Conservation (phyloP, 352 stramenopile species). For the Pythium aphanidermatum region DNA sequence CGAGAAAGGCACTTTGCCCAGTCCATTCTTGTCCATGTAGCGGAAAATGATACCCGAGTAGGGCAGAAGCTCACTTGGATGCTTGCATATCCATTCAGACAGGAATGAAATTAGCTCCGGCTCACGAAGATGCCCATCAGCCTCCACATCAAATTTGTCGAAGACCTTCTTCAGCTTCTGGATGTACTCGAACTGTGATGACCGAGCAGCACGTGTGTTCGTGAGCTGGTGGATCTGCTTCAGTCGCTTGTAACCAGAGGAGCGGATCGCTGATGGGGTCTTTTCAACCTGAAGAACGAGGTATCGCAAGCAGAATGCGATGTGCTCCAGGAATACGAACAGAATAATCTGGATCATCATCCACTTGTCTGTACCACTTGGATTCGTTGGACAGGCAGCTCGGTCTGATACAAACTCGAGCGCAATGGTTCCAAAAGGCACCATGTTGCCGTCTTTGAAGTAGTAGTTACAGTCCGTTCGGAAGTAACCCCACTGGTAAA, state of each 20-base stretch:
- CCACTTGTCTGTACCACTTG: slow-evolving; percentile 37
- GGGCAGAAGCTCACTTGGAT: slow-evolving; percentile 67
- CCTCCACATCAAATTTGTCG: slow-evolving; percentile 69
- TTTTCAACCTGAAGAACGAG: slow-evolving; percentile 79
- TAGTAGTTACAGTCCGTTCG: slow-evolving; percentile 68
- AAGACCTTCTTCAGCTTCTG: slow-evolving; percentile 74
- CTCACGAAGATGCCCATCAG: slow-evolving; percentile 59
- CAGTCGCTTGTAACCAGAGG: slow-evolving; percentile 60
- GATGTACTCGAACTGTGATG: slow-evolving; percentile 80
- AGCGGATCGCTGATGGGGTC: slow-evolving; percentile 64
- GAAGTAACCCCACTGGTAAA: slow-evolving; percentile 85
- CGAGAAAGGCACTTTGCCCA: slow-evolving; percentile 74
- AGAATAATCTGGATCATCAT: slow-evolving; percentile 78
- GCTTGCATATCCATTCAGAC: slow-evolving; percentile 81
- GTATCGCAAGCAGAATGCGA: slow-evolving; percentile 79
- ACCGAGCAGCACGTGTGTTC: slow-evolving; percentile 37
- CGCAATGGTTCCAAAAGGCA: slow-evolving; percentile 65
- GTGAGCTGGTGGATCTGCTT: slow-evolving; percentile 82
- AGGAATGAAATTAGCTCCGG: slow-evolving; percentile 67
- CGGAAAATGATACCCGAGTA: slow-evolving; percentile 80
- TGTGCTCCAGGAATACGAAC: slow-evolving; percentile 77
- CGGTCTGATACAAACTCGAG: slow-evolving; percentile 24
- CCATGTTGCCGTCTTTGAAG: slow-evolving; percentile 62
- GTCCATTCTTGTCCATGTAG: slow-evolving; percentile 85
- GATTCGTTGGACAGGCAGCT: slow-evolving; percentile 31